Conservation (phyloP, 2,329 filamentous ascomycete genomes). For the Thyridium curvatum region DNA sequence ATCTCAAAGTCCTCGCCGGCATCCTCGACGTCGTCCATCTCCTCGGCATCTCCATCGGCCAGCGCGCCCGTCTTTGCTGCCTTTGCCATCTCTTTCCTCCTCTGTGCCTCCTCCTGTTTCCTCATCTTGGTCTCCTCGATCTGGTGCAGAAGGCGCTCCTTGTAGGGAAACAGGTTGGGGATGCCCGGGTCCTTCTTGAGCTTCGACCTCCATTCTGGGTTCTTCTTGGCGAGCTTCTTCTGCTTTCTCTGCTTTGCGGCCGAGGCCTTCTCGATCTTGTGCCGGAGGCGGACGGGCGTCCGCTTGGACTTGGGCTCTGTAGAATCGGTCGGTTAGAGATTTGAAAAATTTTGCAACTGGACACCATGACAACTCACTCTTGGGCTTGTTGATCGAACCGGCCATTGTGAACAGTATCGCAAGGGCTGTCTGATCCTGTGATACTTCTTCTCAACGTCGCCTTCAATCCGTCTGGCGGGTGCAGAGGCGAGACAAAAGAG, state of each 20-base stretch:
- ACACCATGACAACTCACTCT: slow-evolving; percentile 31
- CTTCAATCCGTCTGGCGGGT: not conserved
- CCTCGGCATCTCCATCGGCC: slow-evolving; percentile 34
- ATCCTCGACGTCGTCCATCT: slow-evolving; percentile 35
- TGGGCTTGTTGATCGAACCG: slow-evolving; percentile 48
- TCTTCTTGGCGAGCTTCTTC: slow-evolving; percentile 87
- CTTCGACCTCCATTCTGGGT: slow-evolving; percentile 92
- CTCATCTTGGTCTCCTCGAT: slow-evolving; percentile 81
- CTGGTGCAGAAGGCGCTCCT: slow-evolving; percentile 88
- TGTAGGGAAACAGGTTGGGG: slow-evolving; percentile 95
- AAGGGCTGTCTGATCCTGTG: no score
- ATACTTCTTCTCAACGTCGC: no score
- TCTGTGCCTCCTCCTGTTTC: slow-evolving; percentile 74
- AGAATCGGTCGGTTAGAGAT: slow-evolving; percentile 5
- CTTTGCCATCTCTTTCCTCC: slow-evolving; percentile 66
- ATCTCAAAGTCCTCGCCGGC: slow-evolving; percentile 41
- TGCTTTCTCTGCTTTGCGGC: slow-evolving; percentile 85
- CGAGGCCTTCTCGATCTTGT: slow-evolving; percentile 94
- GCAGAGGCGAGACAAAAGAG: slow-evolving; percentile 6
- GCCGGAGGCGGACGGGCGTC: slow-evolving; percentile 76
- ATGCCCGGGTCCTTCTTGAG: slow-evolving; percentile 98
- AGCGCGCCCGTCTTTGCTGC: slow-evolving; percentile 49
- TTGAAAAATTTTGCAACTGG: not conserved
- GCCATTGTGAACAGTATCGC: slow-evolving; percentile 32
- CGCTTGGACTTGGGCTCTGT: slow-evolving; percentile 94